Conservation (phyloP, 495 filamentous ascomycete species). For the Coniosporium apollinis region DNA sequence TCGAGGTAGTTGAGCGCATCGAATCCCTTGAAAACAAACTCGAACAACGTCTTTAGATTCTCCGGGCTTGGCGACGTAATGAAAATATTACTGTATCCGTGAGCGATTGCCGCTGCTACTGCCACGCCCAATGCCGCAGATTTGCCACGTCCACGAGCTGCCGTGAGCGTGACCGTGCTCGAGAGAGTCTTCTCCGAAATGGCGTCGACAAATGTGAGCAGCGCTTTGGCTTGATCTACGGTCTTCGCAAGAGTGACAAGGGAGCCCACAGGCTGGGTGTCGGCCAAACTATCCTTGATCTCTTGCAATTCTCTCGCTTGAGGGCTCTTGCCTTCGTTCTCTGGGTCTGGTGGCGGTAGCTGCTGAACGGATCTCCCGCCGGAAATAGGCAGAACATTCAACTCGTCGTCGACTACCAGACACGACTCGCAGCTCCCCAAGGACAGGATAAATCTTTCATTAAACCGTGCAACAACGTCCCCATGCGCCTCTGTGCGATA, state of each 20-base stretch:
- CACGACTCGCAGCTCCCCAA: constrained; percentile 88
- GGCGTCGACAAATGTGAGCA: constrained; percentile 88
- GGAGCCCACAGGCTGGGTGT: constrained; percentile 71
- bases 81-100: constrained; percentile 98
- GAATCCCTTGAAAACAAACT: constrained; percentile 97
- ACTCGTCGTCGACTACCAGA: constrained; percentile 90
- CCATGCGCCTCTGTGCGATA: constrained; percentile 94
- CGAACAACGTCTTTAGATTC: constrained; percentile 95
- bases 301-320: constrained; percentile 62
- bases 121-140: constrained; percentile 89
- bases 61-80: constrained; percentile 97
- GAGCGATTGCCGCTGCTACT: constrained; percentile 81
- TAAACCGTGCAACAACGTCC: constrained; percentile 92
- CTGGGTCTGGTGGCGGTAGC: constrained; percentile 50
- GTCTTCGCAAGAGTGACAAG: constrained; percentile 74
- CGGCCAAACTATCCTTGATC: constrained; percentile 74
- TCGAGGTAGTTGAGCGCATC: constrained; percentile 86
- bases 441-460: constrained; percentile 92
- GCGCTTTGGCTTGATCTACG: constrained; percentile 85
- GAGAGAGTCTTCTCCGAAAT: constrained; percentile 91
- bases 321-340: constrained; percentile 46
- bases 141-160: constrained; percentile 90
- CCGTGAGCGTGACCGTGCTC: constrained; percentile 85
- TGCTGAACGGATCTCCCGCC: constrained; percentile 85
- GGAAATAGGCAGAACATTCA: constrained; percentile 95